These are phyloP conservation scores for Chlorella sp. DNA, from an alignment of 139 green algal genomes.

Conservation along the genomic window DNA sequence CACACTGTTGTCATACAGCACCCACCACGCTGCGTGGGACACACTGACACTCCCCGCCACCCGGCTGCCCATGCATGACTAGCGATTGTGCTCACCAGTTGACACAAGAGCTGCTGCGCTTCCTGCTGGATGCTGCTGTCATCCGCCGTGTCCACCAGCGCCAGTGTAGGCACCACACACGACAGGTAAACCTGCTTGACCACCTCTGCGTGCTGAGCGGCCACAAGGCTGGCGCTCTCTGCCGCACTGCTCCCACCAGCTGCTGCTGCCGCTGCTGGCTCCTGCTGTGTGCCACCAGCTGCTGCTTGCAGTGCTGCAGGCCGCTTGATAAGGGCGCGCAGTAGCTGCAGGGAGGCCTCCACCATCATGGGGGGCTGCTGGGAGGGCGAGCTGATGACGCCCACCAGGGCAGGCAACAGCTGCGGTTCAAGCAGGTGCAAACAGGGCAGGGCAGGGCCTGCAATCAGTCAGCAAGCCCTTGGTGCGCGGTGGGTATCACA, in stretches of 20 bases:
- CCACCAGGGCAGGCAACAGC: conserved; percentile 12
- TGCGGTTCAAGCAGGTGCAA: no score
- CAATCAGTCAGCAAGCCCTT: no score
- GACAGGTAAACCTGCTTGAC: background rate
- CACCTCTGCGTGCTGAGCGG: background rate
- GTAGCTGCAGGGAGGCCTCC: conserved; percentile 7
- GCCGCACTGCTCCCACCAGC: background rate
- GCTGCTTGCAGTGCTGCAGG: no score
- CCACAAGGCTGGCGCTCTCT: background rate
- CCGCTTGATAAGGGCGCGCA: background rate
- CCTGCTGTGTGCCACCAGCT: no score
- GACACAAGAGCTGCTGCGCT: conserved; percentile 11
- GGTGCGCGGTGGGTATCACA: no score
- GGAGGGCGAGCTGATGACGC: background rate
- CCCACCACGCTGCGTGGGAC: no score
- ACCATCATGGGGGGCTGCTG: conserved; percentile 18
- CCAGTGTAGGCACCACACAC: background rate
- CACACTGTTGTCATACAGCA: no score
- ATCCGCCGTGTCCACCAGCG: background rate
- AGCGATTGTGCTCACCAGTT: conserved; percentile 12
- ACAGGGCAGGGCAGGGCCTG: no score
- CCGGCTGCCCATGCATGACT: no score
- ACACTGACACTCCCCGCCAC: no score
- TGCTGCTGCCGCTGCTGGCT: background rate
- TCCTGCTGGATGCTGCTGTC: conserved; percentile 10